Base-by-base conservation (phyloP, 805 yeast species). In the Wickerhamiella occidentalis region DNA sequence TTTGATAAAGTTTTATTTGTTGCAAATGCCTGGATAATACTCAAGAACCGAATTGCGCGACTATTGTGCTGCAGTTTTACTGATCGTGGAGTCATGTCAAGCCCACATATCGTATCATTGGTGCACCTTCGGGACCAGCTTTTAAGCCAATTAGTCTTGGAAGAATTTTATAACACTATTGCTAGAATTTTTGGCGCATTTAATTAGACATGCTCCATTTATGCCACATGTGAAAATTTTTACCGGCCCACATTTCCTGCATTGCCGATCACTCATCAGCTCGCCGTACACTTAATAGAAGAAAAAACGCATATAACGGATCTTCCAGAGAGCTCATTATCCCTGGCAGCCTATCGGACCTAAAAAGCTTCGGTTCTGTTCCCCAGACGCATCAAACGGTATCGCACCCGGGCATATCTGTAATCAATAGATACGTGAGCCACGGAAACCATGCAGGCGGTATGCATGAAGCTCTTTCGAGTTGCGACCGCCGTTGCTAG, bases 261-360 rank as follows among this genome's bases (percentile, higher is more conserved):
- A 33, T 33, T 15, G 38, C 38, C 38, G 38, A 33, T 33, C 38
- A 33, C 38, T 17, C 38, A 17, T 33, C 38, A 33, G 38, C 19
- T 9, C 38, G 5, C 38, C 26, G 26, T 23, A 8, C 26, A 6
- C 26, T 23, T 8, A 23, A 23, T 8, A 23, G n/a, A n/a, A n/a
- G n/a, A n/a, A n/a, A n/a, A n/a, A n/a, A n/a, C n/a, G n/a, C n/a
- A n/a, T n/a, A n/a, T n/a, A n/a, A n/a, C n/a, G n/a, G n/a, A n/a
- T n/a, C n/a, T n/a, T n/a, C n/a, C n/a, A n/a, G n/a, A n/a, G n/a
- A n/a, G n/a, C n/a, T n/a, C n/a, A n/a, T n/a, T n/a, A n/a, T n/a
- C n/a, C n/a, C n/a, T n/a, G n/a, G n/a, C 28, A 25, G 6, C 9
- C 28, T 25, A 25, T 25, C 28, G 28, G 9, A 9, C 28, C 9